Evolutionary conservation across 176 grass and related monocot species (phyloP), one percentile per base, ranked within the genome.

Genomic region (Triticum dicoccoides): DNA sequence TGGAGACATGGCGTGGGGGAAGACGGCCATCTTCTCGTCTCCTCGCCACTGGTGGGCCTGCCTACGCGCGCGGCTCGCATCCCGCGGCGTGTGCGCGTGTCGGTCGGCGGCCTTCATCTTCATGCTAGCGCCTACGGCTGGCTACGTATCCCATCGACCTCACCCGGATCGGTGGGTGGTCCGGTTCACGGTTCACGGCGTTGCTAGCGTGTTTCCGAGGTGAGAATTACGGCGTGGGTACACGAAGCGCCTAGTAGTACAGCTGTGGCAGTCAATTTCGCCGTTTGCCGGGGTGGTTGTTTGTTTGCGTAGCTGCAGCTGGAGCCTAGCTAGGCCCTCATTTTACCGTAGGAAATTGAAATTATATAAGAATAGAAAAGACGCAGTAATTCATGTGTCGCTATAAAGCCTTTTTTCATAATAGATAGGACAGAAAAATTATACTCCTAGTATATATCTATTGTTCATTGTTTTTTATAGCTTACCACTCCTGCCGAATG

Each of bases 51-150:
- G 63, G 18, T 23, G 33, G 27, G 76, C 47, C 49, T 32, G 47
- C 6, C 51, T 54, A 18, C 15, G 56, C 8, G 11, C 77, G 27
- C 68, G 76, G 83, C 77, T 80, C 89, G 81, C 85, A 63, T 80
- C 85, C 85, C 89, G 85, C 84, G 76, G 69, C 35, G 61, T 10
- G 87, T 13, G 84, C 13, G 70, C n/a, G 29, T 87, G 84, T 87
- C 84, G 80, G 81, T 65, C 85, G 88, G 84, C 85, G 69, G 82
- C 81, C 85, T 61, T 61, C 45, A 59, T 4, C 45, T 14, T 65
- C 15, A 15, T 35, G 29, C 32, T n/a, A 70, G 51, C 51, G 51
- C 21, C 21, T 76, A 51, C 73, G 20, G 33, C 66, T 33, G 65
- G 2, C 29, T 12, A 59, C 18, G 74, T 58, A 34, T n/a, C 51